Percentiles rank a stretch among this genome's conserved stretches.
Evolutionary conservation across 371 early-diverging fungal genomes (phyloP).

Genomic region (Lichtheimia ornata): DNA sequence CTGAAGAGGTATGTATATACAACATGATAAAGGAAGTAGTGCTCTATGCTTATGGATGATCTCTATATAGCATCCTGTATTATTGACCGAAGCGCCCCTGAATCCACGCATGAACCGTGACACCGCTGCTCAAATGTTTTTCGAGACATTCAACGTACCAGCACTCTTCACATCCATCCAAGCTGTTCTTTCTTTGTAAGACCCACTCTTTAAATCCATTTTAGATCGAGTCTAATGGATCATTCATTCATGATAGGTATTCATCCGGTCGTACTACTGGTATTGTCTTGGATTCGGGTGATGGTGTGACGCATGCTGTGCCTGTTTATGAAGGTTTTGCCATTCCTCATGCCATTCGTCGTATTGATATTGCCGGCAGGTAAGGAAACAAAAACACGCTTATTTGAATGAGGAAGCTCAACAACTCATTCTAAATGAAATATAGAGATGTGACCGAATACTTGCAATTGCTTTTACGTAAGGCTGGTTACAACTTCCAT

Average conservation of each 20-base stretch:
- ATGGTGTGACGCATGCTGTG: conserved; percentile 93
- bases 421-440: background rate
- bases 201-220: background rate
- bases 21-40: background rate
- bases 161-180: conserved; percentile 94
- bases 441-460: conserved; percentile 87
- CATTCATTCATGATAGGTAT: background rate
- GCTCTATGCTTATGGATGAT: background rate
- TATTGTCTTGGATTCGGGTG: conserved; percentile 91
- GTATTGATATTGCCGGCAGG: conserved; percentile 93
- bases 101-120: conserved; percentile 92
- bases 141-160: conserved; percentile 97
- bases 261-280: conserved; percentile 94
- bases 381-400: conserved; percentile 13
- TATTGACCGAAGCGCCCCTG: conserved; percentile 94
- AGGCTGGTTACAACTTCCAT: conserved; percentile 83
- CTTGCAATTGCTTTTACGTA: conserved; percentile 83
- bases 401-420: too few species aligned
- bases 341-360: conserved; percentile 88
- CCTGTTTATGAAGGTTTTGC: conserved; percentile 98
- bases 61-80: conserved; percentile 81
- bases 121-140: conserved; percentile 90
- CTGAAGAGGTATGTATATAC: conserved; percentile 79
- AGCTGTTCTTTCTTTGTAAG: conserved; percentile 90
- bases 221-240: too few species aligned